Evolutionary conservation across 208 protist genomes (phyloP).

Genomic region (Acanthamoeba quina): DNA sequence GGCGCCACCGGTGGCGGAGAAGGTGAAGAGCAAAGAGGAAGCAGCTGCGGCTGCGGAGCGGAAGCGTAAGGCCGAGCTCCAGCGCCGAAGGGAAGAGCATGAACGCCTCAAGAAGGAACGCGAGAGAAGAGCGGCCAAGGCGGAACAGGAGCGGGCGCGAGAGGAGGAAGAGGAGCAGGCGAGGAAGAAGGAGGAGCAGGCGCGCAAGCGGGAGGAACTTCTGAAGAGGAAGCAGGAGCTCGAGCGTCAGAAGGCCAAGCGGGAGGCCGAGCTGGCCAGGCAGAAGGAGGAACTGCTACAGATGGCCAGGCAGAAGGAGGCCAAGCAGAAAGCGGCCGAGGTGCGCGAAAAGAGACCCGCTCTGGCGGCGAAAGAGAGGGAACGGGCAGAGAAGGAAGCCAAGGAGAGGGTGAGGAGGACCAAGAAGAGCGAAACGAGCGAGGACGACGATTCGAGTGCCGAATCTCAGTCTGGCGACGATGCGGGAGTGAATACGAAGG

Average conservation of each 20-base stretch:
- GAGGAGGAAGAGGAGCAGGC: constrained; percentile 7
- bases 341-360: background rate
- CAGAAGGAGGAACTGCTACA: background rate
- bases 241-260: background rate
- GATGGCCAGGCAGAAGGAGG: no score
- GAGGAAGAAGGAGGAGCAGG: constrained; percentile 1
- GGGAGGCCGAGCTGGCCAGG: background rate
- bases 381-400: no score
- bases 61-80: background rate
- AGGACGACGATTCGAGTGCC: background rate
- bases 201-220: background rate
- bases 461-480: background rate
- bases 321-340: constrained; percentile 2
- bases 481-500: background rate
- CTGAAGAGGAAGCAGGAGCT: background rate
- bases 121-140: background rate
- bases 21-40: background rate
- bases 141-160: background rate
- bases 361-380: no score
- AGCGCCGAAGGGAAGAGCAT: background rate
- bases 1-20: no score
- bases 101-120: background rate
- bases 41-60: background rate
- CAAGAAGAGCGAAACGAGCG: background rate
- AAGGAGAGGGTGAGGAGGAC: background rate